phyloP scores from a whole-genome alignment of 2,329 filamentous ascomycete genomes.

The Neocatenulostroma microsporum region DNA sequence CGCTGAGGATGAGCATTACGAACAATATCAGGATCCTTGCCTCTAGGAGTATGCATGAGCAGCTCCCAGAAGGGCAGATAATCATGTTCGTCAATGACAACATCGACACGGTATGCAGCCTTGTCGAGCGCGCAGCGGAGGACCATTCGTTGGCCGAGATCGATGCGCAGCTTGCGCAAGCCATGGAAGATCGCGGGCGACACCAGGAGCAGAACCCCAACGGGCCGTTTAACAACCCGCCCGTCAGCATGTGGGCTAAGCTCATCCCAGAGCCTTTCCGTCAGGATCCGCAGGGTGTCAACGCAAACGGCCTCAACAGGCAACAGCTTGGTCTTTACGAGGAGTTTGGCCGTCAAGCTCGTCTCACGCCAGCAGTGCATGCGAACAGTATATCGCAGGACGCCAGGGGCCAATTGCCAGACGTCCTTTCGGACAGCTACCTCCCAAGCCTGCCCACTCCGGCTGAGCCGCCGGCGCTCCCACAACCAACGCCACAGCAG shows the following conservation, averaged over 20 bases:
- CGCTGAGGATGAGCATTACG: conserved; percentile 88
- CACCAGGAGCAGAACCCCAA: conserved; percentile 68
- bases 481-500: conserved; percentile 48
- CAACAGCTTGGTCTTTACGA: conserved; percentile 96
- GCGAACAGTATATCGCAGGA: conserved; percentile 52
- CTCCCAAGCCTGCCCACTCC: conserved; percentile 57
- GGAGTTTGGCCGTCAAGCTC: conserved; percentile 82
- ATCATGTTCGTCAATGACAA: conserved; percentile 99
- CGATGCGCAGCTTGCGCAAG: conserved; percentile 79
- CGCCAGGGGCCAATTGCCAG: conserved; percentile 52
- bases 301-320: conserved; percentile 54
- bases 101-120: conserved; percentile 81
- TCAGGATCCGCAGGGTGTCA: conserved; percentile 61
- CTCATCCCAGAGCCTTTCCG: conserved; percentile 93
- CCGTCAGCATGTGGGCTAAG: conserved; percentile 80
- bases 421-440: conserved; percentile 56
- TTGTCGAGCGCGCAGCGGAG: conserved; percentile 93
- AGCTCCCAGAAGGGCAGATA: conserved; percentile 87
- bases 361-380: conserved; percentile 44
- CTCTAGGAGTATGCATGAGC: conserved; percentile 51
- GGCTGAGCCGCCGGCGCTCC: conserved; percentile 54
- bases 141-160: conserved; percentile 90
- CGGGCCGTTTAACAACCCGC: conserved; percentile 71
- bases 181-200: conserved; percentile 67
- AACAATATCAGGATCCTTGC: conserved; percentile 92